Conservation (phyloP, 441 rosid genomes). For the Gossypium davidsonii region DNA sequence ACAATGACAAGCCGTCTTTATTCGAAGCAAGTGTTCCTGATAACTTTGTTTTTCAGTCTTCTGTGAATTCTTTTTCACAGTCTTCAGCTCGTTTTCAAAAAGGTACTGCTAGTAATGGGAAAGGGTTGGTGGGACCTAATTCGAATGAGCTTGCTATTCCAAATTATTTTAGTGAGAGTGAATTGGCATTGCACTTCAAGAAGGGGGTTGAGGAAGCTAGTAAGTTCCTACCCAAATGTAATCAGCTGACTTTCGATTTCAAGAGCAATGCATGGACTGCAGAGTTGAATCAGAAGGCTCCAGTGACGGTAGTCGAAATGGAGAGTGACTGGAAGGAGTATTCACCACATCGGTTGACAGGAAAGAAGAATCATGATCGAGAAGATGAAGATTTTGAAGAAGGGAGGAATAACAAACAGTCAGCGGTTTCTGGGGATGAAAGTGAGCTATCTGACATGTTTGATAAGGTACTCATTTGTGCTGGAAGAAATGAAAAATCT, state of each 20-base stretch:
- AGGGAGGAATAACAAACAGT: constrained; percentile 51
- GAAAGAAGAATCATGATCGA: constrained; percentile 49
- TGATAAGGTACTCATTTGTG: constrained; percentile 31
- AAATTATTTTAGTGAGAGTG: constrained; percentile 44
- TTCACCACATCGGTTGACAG: constrained; percentile 22
- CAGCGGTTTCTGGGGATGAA: constrained; percentile 40
- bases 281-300: constrained; percentile 23
- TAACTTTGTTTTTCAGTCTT: constrained; percentile 33
- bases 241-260: constrained; percentile 37
- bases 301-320: constrained; percentile 11
- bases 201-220: constrained; percentile 80
- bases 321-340: constrained; percentile 40
- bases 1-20: constrained; percentile 19
- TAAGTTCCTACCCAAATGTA: constrained; percentile 69
- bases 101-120: constrained; percentile 16
- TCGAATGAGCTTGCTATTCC: constrained; percentile 26
- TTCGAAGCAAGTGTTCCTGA: constrained; percentile 26
- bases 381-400: constrained; percentile 42
- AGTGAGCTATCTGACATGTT: constrained; percentile 36
- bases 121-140: constrained; percentile 18
- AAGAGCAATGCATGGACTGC: constrained; percentile 17
- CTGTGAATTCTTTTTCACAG: constrained; percentile 19
- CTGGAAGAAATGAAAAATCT: not conserved
- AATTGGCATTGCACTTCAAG: constrained; percentile 54
- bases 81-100: constrained; percentile 13